Conservation (phyloP, 176 grass and related monocot species). For the Raddia distichophylla region DNA sequence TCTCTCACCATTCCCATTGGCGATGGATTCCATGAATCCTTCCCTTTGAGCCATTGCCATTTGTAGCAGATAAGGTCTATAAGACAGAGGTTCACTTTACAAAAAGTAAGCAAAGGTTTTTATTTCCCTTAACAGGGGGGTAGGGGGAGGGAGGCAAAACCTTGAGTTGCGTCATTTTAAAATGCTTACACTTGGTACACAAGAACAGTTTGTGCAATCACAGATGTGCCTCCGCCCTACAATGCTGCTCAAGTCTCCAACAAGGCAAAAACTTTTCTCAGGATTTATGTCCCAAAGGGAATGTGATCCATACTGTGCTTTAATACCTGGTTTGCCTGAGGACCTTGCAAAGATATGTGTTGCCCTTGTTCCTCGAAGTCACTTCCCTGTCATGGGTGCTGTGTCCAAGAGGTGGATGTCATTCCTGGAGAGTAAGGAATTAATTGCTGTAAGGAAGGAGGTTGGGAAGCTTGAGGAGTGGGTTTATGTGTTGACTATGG, state of each 20-base stretch:
- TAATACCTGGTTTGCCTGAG: conserved; percentile 93
- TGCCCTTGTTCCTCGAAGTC: conserved; percentile 64
- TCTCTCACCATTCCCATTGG: conserved; percentile 82
- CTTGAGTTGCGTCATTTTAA: conserved; percentile 40
- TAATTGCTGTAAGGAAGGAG: conserved; percentile 73
- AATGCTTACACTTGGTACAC: conserved; percentile 49
- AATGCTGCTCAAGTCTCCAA: conserved; percentile 47
- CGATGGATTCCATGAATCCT: conserved; percentile 89
- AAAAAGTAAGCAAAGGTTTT: neutral
- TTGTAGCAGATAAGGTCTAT: conserved; percentile 55
- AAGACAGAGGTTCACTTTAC: neutral
- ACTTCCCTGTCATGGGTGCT: conserved; percentile 69
- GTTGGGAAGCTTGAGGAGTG: conserved; percentile 69
- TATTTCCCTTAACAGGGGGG: conserved; percentile 22
- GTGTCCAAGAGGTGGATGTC: conserved; percentile 92
- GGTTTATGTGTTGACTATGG: conserved; percentile 68
- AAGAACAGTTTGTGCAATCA: conserved; percentile 38
- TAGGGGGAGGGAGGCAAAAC: neutral
- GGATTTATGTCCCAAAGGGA: conserved; percentile 32
- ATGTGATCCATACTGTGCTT: conserved; percentile 34
- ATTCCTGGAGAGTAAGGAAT: conserved; percentile 84
- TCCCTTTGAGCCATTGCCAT: conserved; percentile 55
- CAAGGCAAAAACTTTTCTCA: conserved; percentile 52
- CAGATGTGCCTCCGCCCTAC: conserved; percentile 33
- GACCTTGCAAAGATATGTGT: conserved; percentile 86